These are phyloP conservation scores for Chenopodium quinoa DNA, from an alignment of 148 eudicot genomes.

Conservation along the genomic window DNA sequence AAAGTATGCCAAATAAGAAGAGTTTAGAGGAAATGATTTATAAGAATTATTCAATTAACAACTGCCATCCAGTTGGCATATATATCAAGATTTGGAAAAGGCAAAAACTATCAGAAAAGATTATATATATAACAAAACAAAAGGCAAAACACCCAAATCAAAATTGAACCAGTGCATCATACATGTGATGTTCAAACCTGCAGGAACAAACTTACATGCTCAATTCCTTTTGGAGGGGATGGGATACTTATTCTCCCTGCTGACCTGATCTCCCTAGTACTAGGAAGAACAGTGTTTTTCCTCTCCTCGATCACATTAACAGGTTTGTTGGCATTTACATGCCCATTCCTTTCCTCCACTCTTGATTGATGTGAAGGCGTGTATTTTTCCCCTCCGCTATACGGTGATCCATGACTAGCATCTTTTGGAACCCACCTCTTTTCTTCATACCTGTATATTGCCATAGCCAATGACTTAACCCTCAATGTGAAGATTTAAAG, in stretches of 20 bases:
- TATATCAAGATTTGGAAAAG: background rate
- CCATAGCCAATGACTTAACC: constrained; percentile 13
- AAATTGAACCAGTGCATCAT: background rate
- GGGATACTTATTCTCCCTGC: constrained; percentile 65
- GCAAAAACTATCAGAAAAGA: background rate
- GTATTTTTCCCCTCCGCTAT: constrained; percentile 53
- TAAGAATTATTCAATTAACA: background rate
- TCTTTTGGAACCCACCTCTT: constrained; percentile 86
- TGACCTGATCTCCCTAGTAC: constrained; percentile 40
- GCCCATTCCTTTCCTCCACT: constrained; percentile 59
- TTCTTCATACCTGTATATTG: constrained; percentile 74
- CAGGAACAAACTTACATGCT: constrained; percentile 44
- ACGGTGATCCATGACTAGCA: constrained; percentile 56
- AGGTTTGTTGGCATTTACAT: constrained; percentile 40
- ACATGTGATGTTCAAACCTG: background rate
- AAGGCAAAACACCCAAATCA: background rate
- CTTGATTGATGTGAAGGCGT: constrained; percentile 52
- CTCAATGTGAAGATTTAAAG: constrained; percentile 6
- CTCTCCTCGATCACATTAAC: constrained; percentile 46
- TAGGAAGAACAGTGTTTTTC: constrained; percentile 43
- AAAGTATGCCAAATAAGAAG: background rate
- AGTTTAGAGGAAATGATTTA: too few species aligned
- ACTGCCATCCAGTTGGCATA: background rate
- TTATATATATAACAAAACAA: background rate
- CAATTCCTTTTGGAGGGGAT: constrained; percentile 74